These are phyloP conservation scores for Caryopteris hybrid DNA, from an alignment of 305 asterid genomes.

Conservation along the genomic window DNA sequence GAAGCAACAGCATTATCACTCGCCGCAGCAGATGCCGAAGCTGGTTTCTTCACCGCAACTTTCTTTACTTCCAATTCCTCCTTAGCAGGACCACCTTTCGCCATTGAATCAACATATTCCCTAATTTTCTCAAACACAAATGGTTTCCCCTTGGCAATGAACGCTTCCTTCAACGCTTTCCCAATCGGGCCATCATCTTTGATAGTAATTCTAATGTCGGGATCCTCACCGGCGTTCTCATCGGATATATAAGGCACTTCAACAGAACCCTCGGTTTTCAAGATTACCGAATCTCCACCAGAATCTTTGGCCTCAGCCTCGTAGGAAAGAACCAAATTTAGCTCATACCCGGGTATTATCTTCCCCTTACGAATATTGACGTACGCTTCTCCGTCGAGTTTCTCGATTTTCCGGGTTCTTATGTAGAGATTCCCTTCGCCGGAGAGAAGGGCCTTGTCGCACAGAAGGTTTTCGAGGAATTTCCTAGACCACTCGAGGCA, in stretches of 20 bases:
- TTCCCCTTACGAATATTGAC: conserved; percentile 85
- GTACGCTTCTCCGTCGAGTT: conserved; percentile 80
- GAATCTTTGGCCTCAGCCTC: conserved; percentile 68
- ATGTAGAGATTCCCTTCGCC: conserved; percentile 66
- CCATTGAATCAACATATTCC: conserved; percentile 69
- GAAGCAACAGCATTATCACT: conserved; percentile 2
- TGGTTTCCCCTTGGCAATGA: conserved; percentile 68
- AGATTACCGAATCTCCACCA: conserved; percentile 34
- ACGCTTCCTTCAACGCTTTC: conserved; percentile 67
- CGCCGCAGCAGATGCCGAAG: conserved; percentile 14
- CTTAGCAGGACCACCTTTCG: conserved; percentile 85
- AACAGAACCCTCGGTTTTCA: conserved; percentile 60
- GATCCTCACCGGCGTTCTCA: conserved; percentile 92
- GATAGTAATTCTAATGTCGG: conserved; percentile 53
- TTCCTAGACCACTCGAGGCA: conserved; percentile 77
- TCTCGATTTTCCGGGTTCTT: conserved; percentile 47
- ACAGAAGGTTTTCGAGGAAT: conserved; percentile 45
- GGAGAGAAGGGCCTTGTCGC: conserved; percentile 29
- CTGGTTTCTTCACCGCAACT: conserved; percentile 34
- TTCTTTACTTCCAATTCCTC: conserved; percentile 80
- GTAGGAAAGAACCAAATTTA: conserved; percentile 58
- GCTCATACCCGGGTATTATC: conserved; percentile 78
- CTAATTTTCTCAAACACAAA: conserved; percentile 75
- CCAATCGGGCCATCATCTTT: conserved; percentile 82
- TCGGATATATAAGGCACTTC: conserved; percentile 83